A percentile compares a stretch with the other conserved stretches of the same genome.
These are phyloP conservation scores for Diophrys sp. DNA, from an alignment of 73 alveolate species.

Conservation along the genomic window DNA sequence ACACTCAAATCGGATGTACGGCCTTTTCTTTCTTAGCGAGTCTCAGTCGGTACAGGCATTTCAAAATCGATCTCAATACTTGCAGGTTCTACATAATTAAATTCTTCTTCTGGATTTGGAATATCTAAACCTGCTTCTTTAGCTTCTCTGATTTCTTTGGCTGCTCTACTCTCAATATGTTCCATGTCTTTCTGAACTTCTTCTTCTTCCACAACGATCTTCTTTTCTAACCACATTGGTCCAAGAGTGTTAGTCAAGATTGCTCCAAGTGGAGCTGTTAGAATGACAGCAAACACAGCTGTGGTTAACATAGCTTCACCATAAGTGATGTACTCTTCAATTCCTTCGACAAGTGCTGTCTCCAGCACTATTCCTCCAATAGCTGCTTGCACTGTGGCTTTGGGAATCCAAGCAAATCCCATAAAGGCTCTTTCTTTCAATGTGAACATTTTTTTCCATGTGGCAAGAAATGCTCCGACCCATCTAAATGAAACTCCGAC, in stretches of 20 bases:
- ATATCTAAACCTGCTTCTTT: too few species aligned
- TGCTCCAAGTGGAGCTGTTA: slow-evolving; percentile 63
- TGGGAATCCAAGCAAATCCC: slow-evolving; percentile 52
- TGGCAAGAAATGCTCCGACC: slow-evolving; percentile 8
- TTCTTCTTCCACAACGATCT: not conserved
- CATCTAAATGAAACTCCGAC: slow-evolving; percentile 23
- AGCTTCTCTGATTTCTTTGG: too few species aligned
- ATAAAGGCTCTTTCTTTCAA: slow-evolving; percentile 38
- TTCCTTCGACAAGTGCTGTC: too few species aligned
- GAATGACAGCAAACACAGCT: slow-evolving; percentile 33
- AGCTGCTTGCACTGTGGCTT: slow-evolving; percentile 67
- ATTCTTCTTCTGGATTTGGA: not conserved
- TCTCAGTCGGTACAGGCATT: too few species aligned
- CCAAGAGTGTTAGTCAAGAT: slow-evolving; percentile 44
- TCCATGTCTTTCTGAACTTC: not conserved
- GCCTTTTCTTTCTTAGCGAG: too few species aligned
- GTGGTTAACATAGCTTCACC: slow-evolving; percentile 46
- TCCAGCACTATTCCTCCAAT: slow-evolving; percentile 35
- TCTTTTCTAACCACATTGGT: slow-evolving; percentile 26
- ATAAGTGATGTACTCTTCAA: slow-evolving; percentile 29
- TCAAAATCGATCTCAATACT: too few species aligned
- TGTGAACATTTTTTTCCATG: slow-evolving; percentile 1
- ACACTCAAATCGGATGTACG: too few species aligned
- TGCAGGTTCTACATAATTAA: not conserved
- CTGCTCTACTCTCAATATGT: not conserved